These are phyloP conservation scores for Candida sp. DNA, from an alignment of 1,139 yeast species.

Conservation along the genomic window DNA sequence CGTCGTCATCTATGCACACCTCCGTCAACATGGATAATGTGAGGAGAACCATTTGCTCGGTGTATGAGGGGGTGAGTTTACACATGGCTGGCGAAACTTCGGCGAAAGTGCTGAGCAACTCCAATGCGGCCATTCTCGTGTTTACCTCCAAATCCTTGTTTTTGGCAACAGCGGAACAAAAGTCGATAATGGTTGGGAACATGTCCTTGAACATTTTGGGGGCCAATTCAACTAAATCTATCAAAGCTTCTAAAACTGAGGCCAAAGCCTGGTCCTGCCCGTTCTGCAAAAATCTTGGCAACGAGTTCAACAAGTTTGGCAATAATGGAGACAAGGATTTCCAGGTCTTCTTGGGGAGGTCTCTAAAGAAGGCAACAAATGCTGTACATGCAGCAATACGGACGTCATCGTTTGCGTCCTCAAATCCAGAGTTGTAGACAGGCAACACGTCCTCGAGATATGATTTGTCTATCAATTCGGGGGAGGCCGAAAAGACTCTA, in stretches of 20 bases:
- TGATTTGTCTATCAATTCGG: conserved; percentile 70
- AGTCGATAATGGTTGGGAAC: conserved; percentile 86
- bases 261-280: conserved; percentile 86
- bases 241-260: conserved; percentile 84
- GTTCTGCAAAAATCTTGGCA: conserved; percentile 80
- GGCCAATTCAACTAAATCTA: conserved; percentile 90
- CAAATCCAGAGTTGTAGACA: conserved; percentile 79
- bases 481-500: conserved; percentile 86
- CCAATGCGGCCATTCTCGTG: conserved; percentile 87
- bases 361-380: conserved; percentile 87
- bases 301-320: conserved; percentile 83
- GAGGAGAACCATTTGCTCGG: conserved; percentile 71
- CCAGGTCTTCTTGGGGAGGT: conserved; percentile 82
- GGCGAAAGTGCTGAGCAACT: conserved; percentile 85
- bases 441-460: conserved; percentile 64
- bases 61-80: conserved; percentile 74
- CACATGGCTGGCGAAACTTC: conserved; percentile 98
- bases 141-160: conserved; percentile 78
- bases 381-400: conserved; percentile 93
- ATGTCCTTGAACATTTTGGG: conserved; percentile 93
- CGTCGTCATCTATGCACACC: conserved; percentile 87
- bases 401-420: conserved; percentile 78
- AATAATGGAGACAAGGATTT: conserved; percentile 73
- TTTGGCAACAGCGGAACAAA: conserved; percentile 81
- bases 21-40: conserved; percentile 91